Evolutionary conservation across 352 stramenopile species (phyloP).

Genomic region (Globisporangium abappressorium): DNA sequence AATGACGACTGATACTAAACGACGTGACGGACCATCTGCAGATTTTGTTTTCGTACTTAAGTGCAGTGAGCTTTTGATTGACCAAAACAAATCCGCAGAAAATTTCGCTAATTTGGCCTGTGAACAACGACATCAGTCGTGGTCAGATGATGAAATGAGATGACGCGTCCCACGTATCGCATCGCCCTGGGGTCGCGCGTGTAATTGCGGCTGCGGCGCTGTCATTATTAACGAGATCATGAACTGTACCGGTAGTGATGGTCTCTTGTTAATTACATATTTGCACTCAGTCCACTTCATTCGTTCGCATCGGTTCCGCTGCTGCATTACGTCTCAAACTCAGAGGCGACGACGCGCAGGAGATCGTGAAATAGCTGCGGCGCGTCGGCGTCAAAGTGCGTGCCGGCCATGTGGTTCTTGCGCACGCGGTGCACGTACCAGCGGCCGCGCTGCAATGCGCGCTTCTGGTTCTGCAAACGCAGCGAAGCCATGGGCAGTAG

Average conservation of each 20-base stretch:
- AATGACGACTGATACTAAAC: neutral
- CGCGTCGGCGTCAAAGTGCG: slow-evolving; percentile 29
- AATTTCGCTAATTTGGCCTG: too few species aligned
- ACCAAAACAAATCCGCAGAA: too few species aligned
- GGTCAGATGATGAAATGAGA: neutral
- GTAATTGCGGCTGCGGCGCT: neutral
- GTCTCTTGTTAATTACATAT: neutral
- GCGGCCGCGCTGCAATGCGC: slow-evolving; percentile 46
- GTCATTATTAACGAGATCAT: neutral
- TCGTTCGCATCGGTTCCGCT: too few species aligned
- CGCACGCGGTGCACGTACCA: slow-evolving; percentile 83
- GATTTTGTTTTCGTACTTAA: neutral
- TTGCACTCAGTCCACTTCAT: neutral
- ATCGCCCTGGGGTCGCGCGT: neutral
- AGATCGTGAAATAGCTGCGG: neutral
- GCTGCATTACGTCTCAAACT: neutral
- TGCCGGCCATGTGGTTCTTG: slow-evolving; percentile 72
- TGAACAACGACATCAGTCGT: neutral
- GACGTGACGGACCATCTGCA: neutral
- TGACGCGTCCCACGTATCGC: neutral
- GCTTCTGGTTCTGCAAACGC: slow-evolving; percentile 16
- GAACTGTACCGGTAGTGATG: neutral
- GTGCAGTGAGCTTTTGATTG: neutral
- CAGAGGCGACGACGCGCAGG: neutral
- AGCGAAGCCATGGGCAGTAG: slow-evolving; percentile 42